Evolutionary conservation across 441 rosid genomes (phyloP).

Genomic region (Aleurites moluccanus): DNA sequence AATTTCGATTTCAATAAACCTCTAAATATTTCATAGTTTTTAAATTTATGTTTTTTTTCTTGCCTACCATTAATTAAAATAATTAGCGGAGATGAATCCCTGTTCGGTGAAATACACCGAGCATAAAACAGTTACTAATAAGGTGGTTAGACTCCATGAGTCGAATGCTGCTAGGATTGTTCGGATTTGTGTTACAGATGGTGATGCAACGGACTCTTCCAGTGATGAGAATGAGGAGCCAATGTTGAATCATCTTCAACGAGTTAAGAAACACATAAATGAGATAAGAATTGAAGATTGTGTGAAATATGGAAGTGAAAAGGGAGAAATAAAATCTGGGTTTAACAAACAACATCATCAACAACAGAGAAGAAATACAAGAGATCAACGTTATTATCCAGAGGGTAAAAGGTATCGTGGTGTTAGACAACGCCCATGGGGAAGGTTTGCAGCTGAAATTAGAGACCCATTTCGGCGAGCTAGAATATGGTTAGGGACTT

Average conservation of each 20-base stretch:
- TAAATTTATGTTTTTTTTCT: too few relatives aligned
- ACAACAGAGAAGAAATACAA: neutral
- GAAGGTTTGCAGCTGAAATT: conserved; percentile 87
- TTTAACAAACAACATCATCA: neutral
- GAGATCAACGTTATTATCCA: conserved; percentile 5
- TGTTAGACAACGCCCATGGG: conserved; percentile 80
- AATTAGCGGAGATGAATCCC: neutral
- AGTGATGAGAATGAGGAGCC: conserved; percentile 52
- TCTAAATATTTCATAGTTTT: too few relatives aligned
- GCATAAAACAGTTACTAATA: conserved; percentile 41
- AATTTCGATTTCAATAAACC: neutral
- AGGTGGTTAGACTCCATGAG: conserved; percentile 21
- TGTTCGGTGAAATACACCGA: conserved; percentile 49
- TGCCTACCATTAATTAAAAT: too few relatives aligned
- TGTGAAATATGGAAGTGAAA: neutral
- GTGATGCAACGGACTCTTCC: conserved; percentile 85
- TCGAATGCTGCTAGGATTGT: conserved; percentile 35
- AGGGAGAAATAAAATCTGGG: neutral
- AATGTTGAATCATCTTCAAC: neutral
- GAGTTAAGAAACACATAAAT: conserved; percentile 59
- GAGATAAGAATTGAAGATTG: conserved; percentile 56
- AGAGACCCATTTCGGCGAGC: conserved; percentile 55
- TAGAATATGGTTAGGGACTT: conserved; percentile 78
- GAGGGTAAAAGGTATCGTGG: conserved; percentile 56
- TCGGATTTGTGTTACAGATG: conserved; percentile 63